Conservation (phyloP, 768 basidiomycete genomes). For the Tephrocybe rancida region DNA sequence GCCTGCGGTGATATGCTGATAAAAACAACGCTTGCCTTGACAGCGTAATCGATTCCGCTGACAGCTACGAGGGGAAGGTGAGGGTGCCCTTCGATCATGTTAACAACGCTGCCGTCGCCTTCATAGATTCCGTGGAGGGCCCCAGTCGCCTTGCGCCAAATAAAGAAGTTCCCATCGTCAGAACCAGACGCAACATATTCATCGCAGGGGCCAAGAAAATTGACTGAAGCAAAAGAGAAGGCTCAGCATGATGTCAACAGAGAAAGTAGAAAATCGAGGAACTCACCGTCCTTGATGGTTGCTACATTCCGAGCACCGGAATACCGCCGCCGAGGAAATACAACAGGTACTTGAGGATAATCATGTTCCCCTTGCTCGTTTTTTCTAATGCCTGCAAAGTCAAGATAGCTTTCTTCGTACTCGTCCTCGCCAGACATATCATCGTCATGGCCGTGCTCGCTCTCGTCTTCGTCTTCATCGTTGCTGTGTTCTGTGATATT, state of each 20-base stretch:
- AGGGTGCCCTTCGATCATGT: conserved; percentile 86
- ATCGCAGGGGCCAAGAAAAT: conserved; percentile 78
- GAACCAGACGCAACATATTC: conserved; percentile 84
- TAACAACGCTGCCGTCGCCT: conserved; percentile 81
- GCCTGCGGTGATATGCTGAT: background rate
- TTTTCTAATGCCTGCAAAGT: conserved; percentile 25
- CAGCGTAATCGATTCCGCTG: conserved; percentile 83
- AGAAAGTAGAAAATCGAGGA: background rate
- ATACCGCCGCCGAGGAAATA: conserved; percentile 67
- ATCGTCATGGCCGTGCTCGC: conserved; percentile 1
- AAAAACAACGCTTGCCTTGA: conserved; percentile 58
- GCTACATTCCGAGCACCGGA: conserved; percentile 75
- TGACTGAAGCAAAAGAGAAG: conserved; percentile 48
- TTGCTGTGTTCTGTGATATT: conserved; percentile 21
- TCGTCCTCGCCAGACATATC: conserved; percentile 25
- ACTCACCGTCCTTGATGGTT: conserved; percentile 86
- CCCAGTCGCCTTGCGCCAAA: conserved; percentile 77
- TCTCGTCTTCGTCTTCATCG: conserved; percentile 17
- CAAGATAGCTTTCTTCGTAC: conserved; percentile 25
- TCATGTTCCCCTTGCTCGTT: conserved; percentile 25
- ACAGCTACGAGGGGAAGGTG: conserved; percentile 80
- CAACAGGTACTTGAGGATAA: conserved; percentile 45
- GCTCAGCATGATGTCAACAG: background rate
- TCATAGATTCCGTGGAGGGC: conserved; percentile 76
- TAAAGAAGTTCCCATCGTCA: conserved; percentile 86